Evolutionary conservation across 352 stramenopile genomes (phyloP), one percentile per base, ranked within the genome.

Genomic region (Pythium insidiosum): DNA sequence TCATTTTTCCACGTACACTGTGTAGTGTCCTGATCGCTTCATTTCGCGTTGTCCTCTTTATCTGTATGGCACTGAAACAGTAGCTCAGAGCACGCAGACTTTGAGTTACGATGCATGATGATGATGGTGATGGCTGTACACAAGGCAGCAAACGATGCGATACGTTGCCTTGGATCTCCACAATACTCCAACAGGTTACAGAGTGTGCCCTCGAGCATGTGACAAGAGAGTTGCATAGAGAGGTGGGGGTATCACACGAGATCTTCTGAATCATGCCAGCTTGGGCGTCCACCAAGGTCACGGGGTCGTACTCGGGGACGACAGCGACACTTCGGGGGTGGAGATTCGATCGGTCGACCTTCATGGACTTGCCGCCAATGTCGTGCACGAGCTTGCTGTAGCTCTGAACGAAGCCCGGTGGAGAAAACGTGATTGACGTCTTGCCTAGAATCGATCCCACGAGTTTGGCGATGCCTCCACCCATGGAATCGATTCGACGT

Each of bases 181-280:
- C 78, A 88, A 47, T 94, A 72, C 38, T 90, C 71, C 0, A 94
- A 49, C 23, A 91, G 50, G 44, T 93, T 94, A 55, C 79, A 92
- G 21, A 94, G 50, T 18, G 80, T 90, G 38, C 80, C 75, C 70
- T 94, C 82, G n/a, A 94, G 78, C 82, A 95, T 94, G 62, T 95
- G 84, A 49, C 84, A 95, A 11, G 78, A 92, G 13, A 94, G 61
- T 41, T 94, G 84, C 72, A 94, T 90, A 34, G 84, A 93, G 25
- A 94, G 52, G 33, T 91, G 78, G 0, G 73, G 4, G 84, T 90
- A 49, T 88, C 73, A 44, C 84, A 95, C 50, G 84, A 90, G 40
- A 95, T 93, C 36, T 86, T 92, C 46, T 95, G 84, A 15, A 86
- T 83, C 76, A 94, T 82, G 5, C 84, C 84, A 19, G 83, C 78